Percentiles rank a stretch among this genome's conserved stretches.
Conservation (phyloP, 306 rosid species). For the Castanopsis chinensis region DNA sequence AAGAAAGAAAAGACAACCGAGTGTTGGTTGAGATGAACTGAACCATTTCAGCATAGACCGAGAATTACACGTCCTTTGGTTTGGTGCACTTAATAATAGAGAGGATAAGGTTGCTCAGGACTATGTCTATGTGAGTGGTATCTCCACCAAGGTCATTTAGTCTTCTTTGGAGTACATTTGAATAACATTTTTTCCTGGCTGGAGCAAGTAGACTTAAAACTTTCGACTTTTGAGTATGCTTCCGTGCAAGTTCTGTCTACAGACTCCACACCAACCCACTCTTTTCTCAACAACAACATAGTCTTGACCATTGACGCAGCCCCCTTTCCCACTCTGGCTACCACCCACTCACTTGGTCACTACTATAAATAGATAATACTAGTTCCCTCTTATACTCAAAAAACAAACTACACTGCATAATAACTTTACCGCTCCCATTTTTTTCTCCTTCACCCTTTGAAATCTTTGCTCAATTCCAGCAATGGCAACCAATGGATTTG, state of each 20-base stretch:
- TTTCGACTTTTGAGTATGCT: not conserved
- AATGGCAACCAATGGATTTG: constrained; percentile 1
- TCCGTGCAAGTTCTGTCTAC: not conserved
- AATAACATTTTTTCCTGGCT: too few relatives aligned
- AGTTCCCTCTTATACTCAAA: not conserved
- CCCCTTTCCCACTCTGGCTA: not conserved
- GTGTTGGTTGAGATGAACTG: not conserved
- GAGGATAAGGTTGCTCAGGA: not conserved
- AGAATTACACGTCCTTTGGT: too few relatives aligned
- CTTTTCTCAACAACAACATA: not conserved
- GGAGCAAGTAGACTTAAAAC: not conserved
- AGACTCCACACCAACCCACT: not conserved
- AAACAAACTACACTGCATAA: not conserved
- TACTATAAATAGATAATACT: not conserved
- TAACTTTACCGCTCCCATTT: not conserved
- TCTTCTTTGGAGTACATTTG: not conserved
- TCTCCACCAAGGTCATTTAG: not conserved
- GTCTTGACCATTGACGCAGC: not conserved
- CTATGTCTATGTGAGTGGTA: too few relatives aligned
- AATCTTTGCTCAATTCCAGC: not conserved
- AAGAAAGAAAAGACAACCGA: not conserved
- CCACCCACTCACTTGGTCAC: too few relatives aligned
- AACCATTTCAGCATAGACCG: too few relatives aligned
- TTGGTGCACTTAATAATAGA: too few relatives aligned
- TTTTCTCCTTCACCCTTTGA: not conserved